Percentiles rank a stretch among this genome's conserved stretches.
phyloP scores from a whole-genome alignment of 2,329 filamentous ascomycete genomes.

The Sporothrix protearum region DNA sequence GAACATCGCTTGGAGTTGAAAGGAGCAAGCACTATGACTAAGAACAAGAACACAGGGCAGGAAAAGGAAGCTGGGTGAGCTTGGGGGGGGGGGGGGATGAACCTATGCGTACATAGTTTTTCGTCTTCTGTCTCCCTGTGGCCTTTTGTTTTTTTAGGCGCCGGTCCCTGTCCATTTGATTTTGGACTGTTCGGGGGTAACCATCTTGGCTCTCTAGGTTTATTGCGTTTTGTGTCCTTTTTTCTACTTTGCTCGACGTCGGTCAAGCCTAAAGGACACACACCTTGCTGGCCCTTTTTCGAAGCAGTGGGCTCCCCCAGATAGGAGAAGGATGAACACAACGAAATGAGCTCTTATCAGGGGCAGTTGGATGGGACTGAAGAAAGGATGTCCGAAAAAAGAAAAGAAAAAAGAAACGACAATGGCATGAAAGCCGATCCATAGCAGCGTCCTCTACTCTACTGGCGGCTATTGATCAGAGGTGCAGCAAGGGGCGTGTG shows the following conservation, averaged over 20 bases:
- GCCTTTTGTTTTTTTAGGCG: no score
- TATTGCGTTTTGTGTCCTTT: background rate
- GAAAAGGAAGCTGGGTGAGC: no score
- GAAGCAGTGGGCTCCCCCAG: background rate
- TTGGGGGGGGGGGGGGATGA: no score
- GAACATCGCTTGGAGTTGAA: background rate
- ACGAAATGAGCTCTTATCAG: constrained; percentile 1
- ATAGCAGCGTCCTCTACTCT: background rate
- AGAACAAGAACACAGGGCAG: no score
- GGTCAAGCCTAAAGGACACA: background rate
- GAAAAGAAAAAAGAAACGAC: background rate
- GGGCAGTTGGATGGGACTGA: constrained; percentile 1
- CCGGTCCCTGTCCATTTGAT: background rate
- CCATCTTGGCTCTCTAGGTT: no score
- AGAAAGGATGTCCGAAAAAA: background rate
- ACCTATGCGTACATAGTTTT: no score
- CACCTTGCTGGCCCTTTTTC: background rate
- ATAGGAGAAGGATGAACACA: no score
- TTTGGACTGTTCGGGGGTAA: background rate
- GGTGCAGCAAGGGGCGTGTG: background rate
- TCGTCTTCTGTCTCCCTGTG: no score
- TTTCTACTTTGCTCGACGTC: constrained; percentile 7
- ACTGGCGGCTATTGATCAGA: background rate
- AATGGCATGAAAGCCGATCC: background rate
- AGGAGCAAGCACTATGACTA: no score